phyloP scores from a whole-genome alignment of 1,284 basidiomycete species.

The Malassezia vespertilionis region DNA sequence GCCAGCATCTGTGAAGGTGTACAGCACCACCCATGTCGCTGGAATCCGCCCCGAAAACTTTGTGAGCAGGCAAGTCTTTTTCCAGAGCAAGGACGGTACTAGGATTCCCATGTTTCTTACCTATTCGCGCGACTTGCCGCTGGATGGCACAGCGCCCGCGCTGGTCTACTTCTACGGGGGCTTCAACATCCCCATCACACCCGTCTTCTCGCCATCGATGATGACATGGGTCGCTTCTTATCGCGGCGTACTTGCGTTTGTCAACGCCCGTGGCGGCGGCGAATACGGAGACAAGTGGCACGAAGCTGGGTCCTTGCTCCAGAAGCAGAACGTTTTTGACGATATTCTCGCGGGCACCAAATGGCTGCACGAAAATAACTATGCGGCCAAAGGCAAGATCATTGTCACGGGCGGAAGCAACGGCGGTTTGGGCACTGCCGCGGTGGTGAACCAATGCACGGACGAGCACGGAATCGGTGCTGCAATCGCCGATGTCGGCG shows the following conservation, averaged over 20 bases:
- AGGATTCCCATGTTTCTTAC: slow-evolving; percentile 77
- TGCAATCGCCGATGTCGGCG: slow-evolving; percentile 48
- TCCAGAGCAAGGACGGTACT: slow-evolving; percentile 65
- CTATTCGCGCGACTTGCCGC: slow-evolving; percentile 59
- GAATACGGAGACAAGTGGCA: slow-evolving; percentile 65
- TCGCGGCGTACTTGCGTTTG: slow-evolving; percentile 61
- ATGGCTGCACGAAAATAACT: slow-evolving; percentile 62
- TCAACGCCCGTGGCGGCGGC: slow-evolving; percentile 59
- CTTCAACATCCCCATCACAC: slow-evolving; percentile 58
- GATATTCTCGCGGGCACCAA: slow-evolving; percentile 56
- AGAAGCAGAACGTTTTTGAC: slow-evolving; percentile 60
- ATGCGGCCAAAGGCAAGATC: slow-evolving; percentile 61
- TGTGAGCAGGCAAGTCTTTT: slow-evolving; percentile 57
- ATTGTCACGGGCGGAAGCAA: slow-evolving; percentile 56
- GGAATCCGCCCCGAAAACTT: slow-evolving; percentile 65
- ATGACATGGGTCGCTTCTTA: slow-evolving; percentile 68
- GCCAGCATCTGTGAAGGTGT: slow-evolving; percentile 53
- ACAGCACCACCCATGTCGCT: slow-evolving; percentile 56
- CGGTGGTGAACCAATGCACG: slow-evolving; percentile 67
- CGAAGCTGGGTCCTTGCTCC: slow-evolving; percentile 34
- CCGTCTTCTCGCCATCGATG: slow-evolving; percentile 62
- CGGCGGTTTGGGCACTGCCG: slow-evolving; percentile 62
- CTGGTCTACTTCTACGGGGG: slow-evolving; percentile 61
- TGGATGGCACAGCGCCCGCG: slow-evolving; percentile 66
- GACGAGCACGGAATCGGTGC: slow-evolving; percentile 64